A percentile compares a stretch with the other conserved stretches of the same genome.
Evolutionary conservation across 2,329 filamentous ascomycete species (phyloP).

Genomic region (Penicillium janthinellum): DNA sequence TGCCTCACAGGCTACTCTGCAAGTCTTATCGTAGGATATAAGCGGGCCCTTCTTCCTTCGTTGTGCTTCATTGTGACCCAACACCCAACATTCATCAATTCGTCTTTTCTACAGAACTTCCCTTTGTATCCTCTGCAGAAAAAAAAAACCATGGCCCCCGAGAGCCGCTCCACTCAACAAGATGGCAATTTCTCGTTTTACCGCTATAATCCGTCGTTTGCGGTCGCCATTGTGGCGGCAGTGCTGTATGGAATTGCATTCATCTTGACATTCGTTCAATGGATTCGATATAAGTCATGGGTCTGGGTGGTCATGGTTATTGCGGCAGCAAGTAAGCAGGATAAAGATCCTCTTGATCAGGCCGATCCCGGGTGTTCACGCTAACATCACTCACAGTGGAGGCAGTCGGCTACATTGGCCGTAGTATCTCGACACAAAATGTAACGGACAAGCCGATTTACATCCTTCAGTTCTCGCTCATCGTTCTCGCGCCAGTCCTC

Average conservation of each 20-base stretch:
- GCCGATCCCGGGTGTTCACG: background rate
- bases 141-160: background rate
- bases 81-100: background rate
- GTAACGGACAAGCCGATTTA: slow-evolving; percentile 29
- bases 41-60: background rate
- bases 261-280: slow-evolving; percentile 32
- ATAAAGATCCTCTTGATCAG: background rate
- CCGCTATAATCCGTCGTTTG: slow-evolving; percentile 32
- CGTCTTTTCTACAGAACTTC: background rate
- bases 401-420: slow-evolving; percentile 39
- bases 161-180: background rate
- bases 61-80: too few species aligned
- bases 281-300: slow-evolving; percentile 35
- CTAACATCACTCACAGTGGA: slow-evolving; percentile 36
- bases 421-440: slow-evolving; percentile 35
- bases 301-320: slow-evolving; percentile 39
- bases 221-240: slow-evolving; percentile 32
- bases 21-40: background rate
- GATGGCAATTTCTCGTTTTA: slow-evolving; percentile 18
- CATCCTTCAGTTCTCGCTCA: slow-evolving; percentile 42
- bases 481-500: slow-evolving; percentile 43
- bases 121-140: background rate
- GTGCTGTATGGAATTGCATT: slow-evolving; percentile 31
- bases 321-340: slow-evolving; percentile 32
- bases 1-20: background rate